phyloP scores from a whole-genome alignment of 768 basidiomycete species.

The Russula sp. region DNA sequence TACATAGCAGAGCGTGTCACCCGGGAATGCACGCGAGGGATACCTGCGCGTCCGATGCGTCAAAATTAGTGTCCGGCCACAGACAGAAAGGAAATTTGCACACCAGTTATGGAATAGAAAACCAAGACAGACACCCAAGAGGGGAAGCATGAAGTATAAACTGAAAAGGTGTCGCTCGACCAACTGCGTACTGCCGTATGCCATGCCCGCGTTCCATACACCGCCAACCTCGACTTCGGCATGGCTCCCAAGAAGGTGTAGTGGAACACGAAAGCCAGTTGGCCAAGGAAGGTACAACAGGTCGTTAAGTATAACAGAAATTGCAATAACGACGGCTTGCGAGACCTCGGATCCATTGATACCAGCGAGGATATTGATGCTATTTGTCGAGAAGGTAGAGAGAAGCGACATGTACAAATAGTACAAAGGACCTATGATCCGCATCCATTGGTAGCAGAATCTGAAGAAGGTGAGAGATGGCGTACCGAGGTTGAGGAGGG shows the following conservation, averaged over 20 bases:
- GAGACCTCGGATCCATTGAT: slow-evolving; percentile 95
- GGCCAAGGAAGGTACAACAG: slow-evolving; percentile 92
- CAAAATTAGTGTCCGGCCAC: not conserved
- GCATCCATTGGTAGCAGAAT: slow-evolving; percentile 12
- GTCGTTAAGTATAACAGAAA: slow-evolving; percentile 90
- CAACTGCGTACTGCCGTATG: slow-evolving; percentile 79
- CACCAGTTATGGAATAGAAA: slow-evolving; percentile 97
- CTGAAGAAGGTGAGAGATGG: slow-evolving; percentile 1
- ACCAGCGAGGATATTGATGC: slow-evolving; percentile 97
- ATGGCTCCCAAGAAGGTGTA: slow-evolving; percentile 64
- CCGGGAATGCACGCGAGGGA: slow-evolving; percentile 90
- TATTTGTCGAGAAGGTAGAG: slow-evolving; percentile 95
- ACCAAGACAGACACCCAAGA: slow-evolving; percentile 85
- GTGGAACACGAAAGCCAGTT: slow-evolving; percentile 64
- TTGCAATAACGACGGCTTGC: slow-evolving; percentile 88
- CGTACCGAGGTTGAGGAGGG: slow-evolving; percentile 85
- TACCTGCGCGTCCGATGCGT: slow-evolving; percentile 57
- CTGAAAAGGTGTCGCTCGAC: slow-evolving; percentile 95
- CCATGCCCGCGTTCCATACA: slow-evolving; percentile 79
- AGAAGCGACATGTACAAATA: slow-evolving; percentile 95
- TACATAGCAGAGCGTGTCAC: slow-evolving; percentile 97
- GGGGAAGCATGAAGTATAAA: slow-evolving; percentile 93
- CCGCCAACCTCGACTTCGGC: slow-evolving; percentile 73
- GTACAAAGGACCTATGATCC: slow-evolving; percentile 75
- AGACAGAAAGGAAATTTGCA: slow-evolving; percentile 33